Conservation (phyloP, 2,329 filamentous ascomycete species). For the Aspergillus puulaauensis region DNA sequence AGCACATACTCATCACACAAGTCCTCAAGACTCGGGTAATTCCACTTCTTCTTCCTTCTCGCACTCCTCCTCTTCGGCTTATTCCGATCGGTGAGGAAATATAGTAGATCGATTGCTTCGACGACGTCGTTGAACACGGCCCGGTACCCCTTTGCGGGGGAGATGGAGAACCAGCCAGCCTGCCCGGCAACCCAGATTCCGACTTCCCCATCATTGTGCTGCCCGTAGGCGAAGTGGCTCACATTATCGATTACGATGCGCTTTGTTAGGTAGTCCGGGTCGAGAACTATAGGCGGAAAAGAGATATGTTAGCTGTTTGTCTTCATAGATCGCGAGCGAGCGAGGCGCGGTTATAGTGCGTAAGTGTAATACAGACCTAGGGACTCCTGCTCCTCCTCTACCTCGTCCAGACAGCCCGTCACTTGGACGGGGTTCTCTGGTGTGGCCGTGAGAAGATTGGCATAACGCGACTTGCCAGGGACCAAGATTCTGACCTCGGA, state of each 20-base stretch:
- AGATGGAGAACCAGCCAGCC: constrained; percentile 63
- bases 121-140: constrained; percentile 56
- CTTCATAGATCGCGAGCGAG: background rate
- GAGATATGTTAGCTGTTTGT: background rate
- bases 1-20: constrained; percentile 45
- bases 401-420: constrained; percentile 49
- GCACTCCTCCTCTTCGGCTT: constrained; percentile 32
- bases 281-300: constrained; percentile 29
- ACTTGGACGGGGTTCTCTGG: constrained; percentile 56
- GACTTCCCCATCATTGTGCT: constrained; percentile 55
- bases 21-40: constrained; percentile 35
- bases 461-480: constrained; percentile 50
- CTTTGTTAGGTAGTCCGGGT: constrained; percentile 40
- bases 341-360: background rate
- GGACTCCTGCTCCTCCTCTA: constrained; percentile 45
- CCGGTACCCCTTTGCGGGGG: constrained; percentile 54
- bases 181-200: constrained; percentile 62
- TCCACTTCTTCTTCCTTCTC: constrained; percentile 31
- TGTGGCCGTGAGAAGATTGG: constrained; percentile 57
- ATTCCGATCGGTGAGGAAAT: constrained; percentile 62
- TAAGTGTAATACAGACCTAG: constrained; percentile 35
- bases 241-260: constrained; percentile 50
- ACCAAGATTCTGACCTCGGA: constrained; percentile 54
- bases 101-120: constrained; percentile 59
- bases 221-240: constrained; percentile 50